phyloP scores from a whole-genome alignment of 2,329 filamentous ascomycete genomes.

The Phyllosticta paracitricarpa region DNA sequence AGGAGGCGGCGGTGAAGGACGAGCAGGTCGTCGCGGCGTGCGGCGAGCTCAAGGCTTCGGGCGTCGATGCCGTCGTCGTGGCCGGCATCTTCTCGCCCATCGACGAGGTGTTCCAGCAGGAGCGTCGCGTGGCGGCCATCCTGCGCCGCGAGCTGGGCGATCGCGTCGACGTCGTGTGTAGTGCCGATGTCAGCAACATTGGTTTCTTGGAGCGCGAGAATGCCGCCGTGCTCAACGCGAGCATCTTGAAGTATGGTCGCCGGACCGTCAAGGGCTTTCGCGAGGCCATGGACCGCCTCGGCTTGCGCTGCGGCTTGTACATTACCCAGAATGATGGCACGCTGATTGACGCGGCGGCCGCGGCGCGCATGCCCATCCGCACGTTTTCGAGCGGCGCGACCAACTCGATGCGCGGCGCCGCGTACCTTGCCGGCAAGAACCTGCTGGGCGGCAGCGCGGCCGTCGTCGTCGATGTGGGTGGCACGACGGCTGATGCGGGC shows the following conservation, averaged over 20 bases:
- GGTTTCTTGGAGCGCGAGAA: conserved; percentile 44
- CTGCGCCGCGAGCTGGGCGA: conserved; percentile 37
- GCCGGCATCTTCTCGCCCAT: conserved; percentile 50
- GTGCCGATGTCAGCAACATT: conserved; percentile 41
- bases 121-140: conserved; percentile 40
- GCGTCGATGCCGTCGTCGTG: conserved; percentile 41
- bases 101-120: conserved; percentile 44
- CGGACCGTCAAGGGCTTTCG: conserved; percentile 37
- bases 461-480: conserved; percentile 53
- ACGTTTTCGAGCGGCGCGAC: conserved; percentile 44
- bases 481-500: conserved; percentile 57
- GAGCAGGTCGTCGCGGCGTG: conserved; percentile 36
- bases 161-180: conserved; percentile 40
- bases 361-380: conserved; percentile 39
- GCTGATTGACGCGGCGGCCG: conserved; percentile 36
- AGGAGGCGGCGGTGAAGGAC: conserved; percentile 34
- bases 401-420: conserved; percentile 44
- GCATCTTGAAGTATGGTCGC: conserved; percentile 37
- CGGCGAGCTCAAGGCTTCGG: conserved; percentile 33
- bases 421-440: conserved; percentile 26
- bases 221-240: conserved; percentile 41
- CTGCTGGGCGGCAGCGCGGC: background rate
- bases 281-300: conserved; percentile 35
- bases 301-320: conserved; percentile 39
- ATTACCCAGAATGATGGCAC: conserved; percentile 46